These are phyloP conservation scores for Tolypocladium nubicola DNA, from an alignment of 2,329 filamentous ascomycete species.

Conservation along the genomic window DNA sequence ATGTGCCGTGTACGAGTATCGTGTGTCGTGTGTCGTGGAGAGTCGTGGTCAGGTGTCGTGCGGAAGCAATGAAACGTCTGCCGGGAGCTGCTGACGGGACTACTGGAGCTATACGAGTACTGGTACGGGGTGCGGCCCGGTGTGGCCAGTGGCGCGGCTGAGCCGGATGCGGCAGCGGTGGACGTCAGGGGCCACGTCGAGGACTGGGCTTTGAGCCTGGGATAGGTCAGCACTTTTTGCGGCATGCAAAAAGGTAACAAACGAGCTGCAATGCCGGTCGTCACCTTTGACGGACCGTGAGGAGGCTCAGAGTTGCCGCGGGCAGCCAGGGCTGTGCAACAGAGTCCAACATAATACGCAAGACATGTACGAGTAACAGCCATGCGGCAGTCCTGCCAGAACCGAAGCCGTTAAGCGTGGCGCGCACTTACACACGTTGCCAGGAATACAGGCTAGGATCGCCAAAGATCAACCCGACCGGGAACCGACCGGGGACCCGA, in stretches of 20 bases:
- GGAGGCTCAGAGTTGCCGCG: neutral
- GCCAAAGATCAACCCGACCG: neutral
- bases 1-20: neutral
- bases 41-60: neutral
- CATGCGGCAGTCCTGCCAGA: neutral
- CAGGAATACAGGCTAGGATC: neutral
- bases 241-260: neutral
- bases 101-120: neutral
- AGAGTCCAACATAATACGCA: too few relatives aligned
- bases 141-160: slow-evolving; percentile 6
- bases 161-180: neutral
- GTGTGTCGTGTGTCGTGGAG: neutral
- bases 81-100: neutral
- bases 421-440: too few relatives aligned
- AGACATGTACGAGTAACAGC: too few relatives aligned
- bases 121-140: neutral
- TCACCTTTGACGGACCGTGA: neutral
- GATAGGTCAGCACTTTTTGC: neutral
- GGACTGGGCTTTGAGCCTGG: neutral
- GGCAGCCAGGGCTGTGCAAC: neutral
- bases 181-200: slow-evolving; percentile 5
- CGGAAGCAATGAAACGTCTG: slow-evolving; percentile 8
- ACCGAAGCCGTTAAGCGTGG: neutral
- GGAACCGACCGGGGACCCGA: neutral
- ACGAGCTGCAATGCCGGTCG: neutral